These are phyloP conservation scores for Didymellaceae sp. DNA, from an alignment of 2,329 filamentous ascomycete genomes.

Conservation along the genomic window DNA sequence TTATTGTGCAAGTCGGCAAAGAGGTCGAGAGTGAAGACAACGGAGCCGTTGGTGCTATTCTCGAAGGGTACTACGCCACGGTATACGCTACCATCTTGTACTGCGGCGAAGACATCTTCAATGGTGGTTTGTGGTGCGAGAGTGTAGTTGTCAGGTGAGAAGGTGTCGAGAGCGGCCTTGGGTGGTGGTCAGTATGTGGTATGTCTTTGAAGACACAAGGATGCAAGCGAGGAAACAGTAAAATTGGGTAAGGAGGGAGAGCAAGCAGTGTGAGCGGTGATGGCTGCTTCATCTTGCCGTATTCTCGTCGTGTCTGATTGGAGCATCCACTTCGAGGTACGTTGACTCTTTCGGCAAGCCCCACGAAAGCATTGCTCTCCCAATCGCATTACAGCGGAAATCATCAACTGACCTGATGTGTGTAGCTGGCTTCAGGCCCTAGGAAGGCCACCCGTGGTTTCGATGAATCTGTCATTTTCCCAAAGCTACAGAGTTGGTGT, in stretches of 20 bases:
- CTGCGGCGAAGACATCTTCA: conserved; percentile 77
- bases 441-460: conserved; percentile 61
- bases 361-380: not conserved
- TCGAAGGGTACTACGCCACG: conserved; percentile 92
- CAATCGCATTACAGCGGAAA: not conserved
- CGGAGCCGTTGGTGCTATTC: conserved; percentile 93
- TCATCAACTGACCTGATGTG: conserved; percentile 65
- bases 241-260: not conserved
- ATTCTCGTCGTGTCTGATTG: too few relatives aligned
- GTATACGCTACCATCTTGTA: conserved; percentile 69
- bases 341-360: conserved; percentile 5
- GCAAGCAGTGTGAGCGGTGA: not conserved
- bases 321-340: not conserved
- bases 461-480: conserved; percentile 21
- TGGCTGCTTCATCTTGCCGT: too few relatives aligned
- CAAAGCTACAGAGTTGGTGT: conserved; percentile 3
- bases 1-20: conserved; percentile 74
- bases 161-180: conserved; percentile 63
- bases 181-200: conserved; percentile 4
- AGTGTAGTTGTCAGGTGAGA: conserved; percentile 47
- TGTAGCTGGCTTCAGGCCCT: conserved; percentile 70
- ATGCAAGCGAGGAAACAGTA: too few relatives aligned
- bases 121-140: conserved; percentile 56
- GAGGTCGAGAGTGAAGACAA: conserved; percentile 87
- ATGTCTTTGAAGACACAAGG: too few relatives aligned